Conservation (phyloP, 352 stramenopile genomes). For the Phytophthora tentaculata region DNA sequence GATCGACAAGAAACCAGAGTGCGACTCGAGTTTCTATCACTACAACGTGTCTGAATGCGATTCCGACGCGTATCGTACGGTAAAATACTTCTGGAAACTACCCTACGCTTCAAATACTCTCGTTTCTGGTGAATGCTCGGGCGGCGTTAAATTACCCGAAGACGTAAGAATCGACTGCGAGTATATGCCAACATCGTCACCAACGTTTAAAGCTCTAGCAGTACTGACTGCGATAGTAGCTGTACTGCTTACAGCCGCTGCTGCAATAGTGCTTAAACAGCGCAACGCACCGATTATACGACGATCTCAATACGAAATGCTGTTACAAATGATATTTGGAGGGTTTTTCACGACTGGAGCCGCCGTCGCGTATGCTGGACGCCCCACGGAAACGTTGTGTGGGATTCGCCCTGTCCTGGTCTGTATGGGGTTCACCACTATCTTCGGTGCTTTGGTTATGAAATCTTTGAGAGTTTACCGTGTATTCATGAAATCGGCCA, state of each 20-base stretch:
- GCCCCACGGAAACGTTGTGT: slow-evolving; percentile 37
- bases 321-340: slow-evolving; percentile 48
- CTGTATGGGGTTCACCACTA: slow-evolving; percentile 49
- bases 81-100: slow-evolving; percentile 50
- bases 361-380: slow-evolving; percentile 39
- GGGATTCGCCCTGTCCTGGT: slow-evolving; percentile 40
- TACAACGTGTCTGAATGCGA: slow-evolving; percentile 49
- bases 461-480: slow-evolving; percentile 67
- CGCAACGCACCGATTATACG: slow-evolving; percentile 52
- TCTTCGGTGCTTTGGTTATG: slow-evolving; percentile 52
- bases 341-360: slow-evolving; percentile 44
- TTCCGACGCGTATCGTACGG: slow-evolving; percentile 24
- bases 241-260: slow-evolving; percentile 12
- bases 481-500: slow-evolving; percentile 49
- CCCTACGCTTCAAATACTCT: slow-evolving; percentile 19
- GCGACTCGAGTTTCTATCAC: slow-evolving; percentile 50
- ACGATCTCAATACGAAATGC: slow-evolving; percentile 52
- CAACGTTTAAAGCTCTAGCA: slow-evolving; percentile 20
- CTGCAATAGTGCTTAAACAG: slow-evolving; percentile 35
- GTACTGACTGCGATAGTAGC: slow-evolving; percentile 28
- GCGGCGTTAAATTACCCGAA: slow-evolving; percentile 23
- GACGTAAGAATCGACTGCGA: slow-evolving; percentile 45
- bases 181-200: slow-evolving; percentile 39
- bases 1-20: slow-evolving; percentile 39
- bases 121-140: slow-evolving; percentile 39